Conservation (phyloP, 2,329 filamentous ascomycete genomes). For the Cryphonectria naterciae region DNA sequence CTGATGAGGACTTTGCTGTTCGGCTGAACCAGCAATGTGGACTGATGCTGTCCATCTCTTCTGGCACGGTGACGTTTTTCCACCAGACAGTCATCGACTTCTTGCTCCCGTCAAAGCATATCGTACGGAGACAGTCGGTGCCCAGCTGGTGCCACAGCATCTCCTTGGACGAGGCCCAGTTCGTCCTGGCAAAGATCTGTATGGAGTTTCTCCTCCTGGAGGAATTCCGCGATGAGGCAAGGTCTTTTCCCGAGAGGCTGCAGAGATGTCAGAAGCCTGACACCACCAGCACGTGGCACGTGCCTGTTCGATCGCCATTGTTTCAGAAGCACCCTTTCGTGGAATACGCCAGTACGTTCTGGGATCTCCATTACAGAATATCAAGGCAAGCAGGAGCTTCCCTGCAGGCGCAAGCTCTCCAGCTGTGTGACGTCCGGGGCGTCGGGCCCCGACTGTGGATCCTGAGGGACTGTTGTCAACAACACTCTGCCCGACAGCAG, state of each 20-base stretch:
- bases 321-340: background rate
- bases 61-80: slow-evolving; percentile 3
- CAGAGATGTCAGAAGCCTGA: background rate
- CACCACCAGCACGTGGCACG: background rate
- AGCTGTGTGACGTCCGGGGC: background rate
- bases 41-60: background rate
- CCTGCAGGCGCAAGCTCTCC: background rate
- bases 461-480: background rate
- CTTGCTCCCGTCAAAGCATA: background rate
- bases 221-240: background rate
- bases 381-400: background rate
- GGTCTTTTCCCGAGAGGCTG: background rate
- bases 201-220: background rate
- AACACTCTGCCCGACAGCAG: background rate
- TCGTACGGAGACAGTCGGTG: background rate
- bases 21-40: slow-evolving; percentile 2
- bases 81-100: slow-evolving; percentile 9
- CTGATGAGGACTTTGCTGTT: background rate
- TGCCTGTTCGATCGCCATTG: background rate
- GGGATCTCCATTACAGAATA: background rate
- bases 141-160: background rate
- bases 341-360: background rate
- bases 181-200: background rate
- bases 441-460: slow-evolving; percentile 4
- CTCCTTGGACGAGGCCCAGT: background rate